Percentiles rank a stretch among this genome's conserved stretches.
phyloP scores from a whole-genome alignment of 257 asterid genomes.

The Vinca minor region DNA sequence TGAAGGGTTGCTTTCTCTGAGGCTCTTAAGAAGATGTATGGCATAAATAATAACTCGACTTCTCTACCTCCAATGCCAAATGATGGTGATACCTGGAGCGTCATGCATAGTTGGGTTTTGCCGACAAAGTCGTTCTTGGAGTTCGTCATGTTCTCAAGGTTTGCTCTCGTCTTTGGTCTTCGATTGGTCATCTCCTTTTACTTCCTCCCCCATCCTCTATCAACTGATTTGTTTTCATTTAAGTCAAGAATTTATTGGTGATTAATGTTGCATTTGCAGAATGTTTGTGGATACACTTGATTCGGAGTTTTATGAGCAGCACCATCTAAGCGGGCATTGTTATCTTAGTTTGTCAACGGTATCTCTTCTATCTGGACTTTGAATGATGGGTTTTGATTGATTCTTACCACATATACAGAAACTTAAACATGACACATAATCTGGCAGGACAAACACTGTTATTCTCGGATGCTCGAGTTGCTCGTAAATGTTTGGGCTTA shows the following conservation, averaged over 20 bases:
- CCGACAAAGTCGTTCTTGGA: slow-evolving; percentile 89
- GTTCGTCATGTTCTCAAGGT: slow-evolving; percentile 97
- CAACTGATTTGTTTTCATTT: neutral
- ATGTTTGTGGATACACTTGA: slow-evolving; percentile 90
- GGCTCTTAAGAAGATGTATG: slow-evolving; percentile 77
- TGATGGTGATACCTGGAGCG: slow-evolving; percentile 76
- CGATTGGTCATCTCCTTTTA: no score
- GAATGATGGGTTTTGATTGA: no score
- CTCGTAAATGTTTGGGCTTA: slow-evolving; percentile 91
- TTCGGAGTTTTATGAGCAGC: slow-evolving; percentile 53
- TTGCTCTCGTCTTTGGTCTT: no score
- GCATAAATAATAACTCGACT: slow-evolving; percentile 52
- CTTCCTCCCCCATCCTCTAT: neutral
- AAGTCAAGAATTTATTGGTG: neutral
- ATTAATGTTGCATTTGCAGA: slow-evolving; percentile 28
- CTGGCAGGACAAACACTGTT: slow-evolving; percentile 85
- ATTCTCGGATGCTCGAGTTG: slow-evolving; percentile 73
- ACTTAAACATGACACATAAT: neutral
- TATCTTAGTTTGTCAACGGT: slow-evolving; percentile 70
- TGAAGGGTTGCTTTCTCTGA: slow-evolving; percentile 69
- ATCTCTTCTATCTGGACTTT: slow-evolving; percentile 9
- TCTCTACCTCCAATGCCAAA: slow-evolving; percentile 77
- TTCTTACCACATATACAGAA: neutral
- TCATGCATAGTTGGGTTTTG: slow-evolving; percentile 84
- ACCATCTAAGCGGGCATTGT: slow-evolving; percentile 60